These are phyloP conservation scores for Lyophyllum shimeji DNA, from an alignment of 768 basidiomycete species.

Conservation along the genomic window DNA sequence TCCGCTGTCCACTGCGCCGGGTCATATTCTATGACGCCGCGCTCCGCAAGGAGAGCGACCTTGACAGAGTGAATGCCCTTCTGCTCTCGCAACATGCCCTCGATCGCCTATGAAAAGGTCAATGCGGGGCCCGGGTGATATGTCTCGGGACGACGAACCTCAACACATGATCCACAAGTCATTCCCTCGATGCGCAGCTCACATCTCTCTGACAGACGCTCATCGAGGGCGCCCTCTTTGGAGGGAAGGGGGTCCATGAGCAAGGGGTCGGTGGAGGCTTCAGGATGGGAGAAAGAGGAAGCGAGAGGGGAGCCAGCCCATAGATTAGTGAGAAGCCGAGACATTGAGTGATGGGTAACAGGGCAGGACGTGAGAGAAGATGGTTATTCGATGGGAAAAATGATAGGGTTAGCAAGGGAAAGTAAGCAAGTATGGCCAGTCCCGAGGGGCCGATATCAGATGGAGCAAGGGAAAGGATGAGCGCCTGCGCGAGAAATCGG, in stretches of 20 bases:
- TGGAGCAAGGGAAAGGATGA: background rate
- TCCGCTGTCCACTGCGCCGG: conserved; percentile 75
- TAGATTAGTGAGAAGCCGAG: conserved; percentile 14
- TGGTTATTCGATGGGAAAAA: conserved; percentile 2
- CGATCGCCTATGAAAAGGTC: conserved; percentile 60
- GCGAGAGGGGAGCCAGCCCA: conserved; percentile 19
- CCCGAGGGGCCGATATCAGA: background rate
- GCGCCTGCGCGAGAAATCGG: conserved; percentile 10
- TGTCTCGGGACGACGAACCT: conserved; percentile 47
- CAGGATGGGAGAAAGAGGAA: conserved; percentile 5
- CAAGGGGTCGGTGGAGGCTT: conserved; percentile 20
- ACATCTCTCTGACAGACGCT: conserved; percentile 49
- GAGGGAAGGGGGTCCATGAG: conserved; percentile 15
- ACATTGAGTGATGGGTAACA: conserved; percentile 8
- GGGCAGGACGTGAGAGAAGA: conserved; percentile 5
- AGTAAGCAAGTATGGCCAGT: conserved; percentile 3
- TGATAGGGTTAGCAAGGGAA: conserved; percentile 8
- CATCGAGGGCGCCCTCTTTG: conserved; percentile 22
- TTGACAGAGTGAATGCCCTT: conserved; percentile 90
- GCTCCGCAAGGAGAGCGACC: conserved; percentile 96
- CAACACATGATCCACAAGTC: conserved; percentile 89
- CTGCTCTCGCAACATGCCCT: conserved; percentile 77
- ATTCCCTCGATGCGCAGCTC: conserved; percentile 86
- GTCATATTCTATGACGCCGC: conserved; percentile 90
- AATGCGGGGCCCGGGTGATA: background rate